Evolutionary conservation across 768 basidiomycete species (phyloP).

Genomic region (Epithele typhae): DNA sequence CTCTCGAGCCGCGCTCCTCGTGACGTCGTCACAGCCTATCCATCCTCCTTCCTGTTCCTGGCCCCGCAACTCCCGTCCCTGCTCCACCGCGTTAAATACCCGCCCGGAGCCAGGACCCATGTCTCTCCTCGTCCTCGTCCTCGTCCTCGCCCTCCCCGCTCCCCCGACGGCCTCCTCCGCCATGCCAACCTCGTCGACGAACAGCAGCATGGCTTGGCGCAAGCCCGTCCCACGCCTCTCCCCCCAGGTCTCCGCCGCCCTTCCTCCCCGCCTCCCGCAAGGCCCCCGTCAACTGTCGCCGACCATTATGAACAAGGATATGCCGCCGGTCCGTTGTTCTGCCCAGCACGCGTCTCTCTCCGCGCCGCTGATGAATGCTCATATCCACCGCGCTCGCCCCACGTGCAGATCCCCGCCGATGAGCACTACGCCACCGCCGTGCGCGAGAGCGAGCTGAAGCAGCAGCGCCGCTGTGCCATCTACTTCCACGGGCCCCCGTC

Average conservation of each 20-base stretch:
- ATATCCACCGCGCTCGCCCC: slow-evolving; percentile 2
- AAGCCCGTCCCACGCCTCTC: slow-evolving; percentile 68
- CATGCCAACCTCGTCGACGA: slow-evolving; percentile 4
- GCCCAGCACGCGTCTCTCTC: slow-evolving; percentile 5
- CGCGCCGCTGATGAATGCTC: too few relatives aligned
- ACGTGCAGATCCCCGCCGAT: slow-evolving; percentile 18
- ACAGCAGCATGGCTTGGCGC: slow-evolving; percentile 51
- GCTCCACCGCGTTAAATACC: too few relatives aligned
- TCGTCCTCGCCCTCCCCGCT: background rate
- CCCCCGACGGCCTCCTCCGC: background rate
- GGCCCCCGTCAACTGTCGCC: too few relatives aligned
- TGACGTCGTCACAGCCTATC: too few relatives aligned
- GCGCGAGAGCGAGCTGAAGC: too few relatives aligned
- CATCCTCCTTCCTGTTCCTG: too few relatives aligned
- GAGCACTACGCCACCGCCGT: too few relatives aligned
- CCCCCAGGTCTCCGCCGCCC: slow-evolving; percentile 52
- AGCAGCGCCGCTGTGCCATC: slow-evolving; percentile 13
- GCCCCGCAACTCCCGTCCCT: too few relatives aligned
- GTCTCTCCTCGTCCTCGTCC: slow-evolving; percentile 1
- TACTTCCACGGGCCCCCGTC: slow-evolving; percentile 1
- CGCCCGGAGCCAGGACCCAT: too few relatives aligned
- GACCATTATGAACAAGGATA: slow-evolving; percentile 15
- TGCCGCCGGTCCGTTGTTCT: slow-evolving; percentile 22
- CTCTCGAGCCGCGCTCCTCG: too few relatives aligned
- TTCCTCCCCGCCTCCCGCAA: slow-evolving; percentile 9